These are phyloP conservation scores for Pseudogymnoascus sp. DNA, from an alignment of 2,329 filamentous ascomycete species.

Conservation along the genomic window DNA sequence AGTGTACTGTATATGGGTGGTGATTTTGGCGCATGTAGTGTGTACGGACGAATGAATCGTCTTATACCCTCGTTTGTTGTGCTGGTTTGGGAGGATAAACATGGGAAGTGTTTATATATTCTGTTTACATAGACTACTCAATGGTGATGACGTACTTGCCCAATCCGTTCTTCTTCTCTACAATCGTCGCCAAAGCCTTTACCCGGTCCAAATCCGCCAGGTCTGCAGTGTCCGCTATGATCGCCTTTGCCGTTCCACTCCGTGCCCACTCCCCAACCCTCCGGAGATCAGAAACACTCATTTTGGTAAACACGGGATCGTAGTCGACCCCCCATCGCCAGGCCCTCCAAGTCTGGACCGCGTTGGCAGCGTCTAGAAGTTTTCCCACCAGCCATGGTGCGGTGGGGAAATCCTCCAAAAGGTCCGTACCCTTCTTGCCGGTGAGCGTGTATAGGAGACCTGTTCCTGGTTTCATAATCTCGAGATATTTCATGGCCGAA, in stretches of 20 bases:
- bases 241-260: background rate
- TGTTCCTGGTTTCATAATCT: constrained; percentile 26
- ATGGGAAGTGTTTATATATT: background rate
- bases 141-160: background rate
- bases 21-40: background rate
- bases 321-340: background rate
- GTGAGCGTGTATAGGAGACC: background rate
- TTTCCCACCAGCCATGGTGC: background rate
- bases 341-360: background rate
- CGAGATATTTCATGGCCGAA: constrained; percentile 28
- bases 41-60: background rate
- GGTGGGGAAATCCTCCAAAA: background rate
- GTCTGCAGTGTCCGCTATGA: background rate
- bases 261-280: background rate
- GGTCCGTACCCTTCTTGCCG: background rate
- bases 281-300: background rate
- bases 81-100: background rate
- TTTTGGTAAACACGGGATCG: background rate
- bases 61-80: background rate
- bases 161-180: background rate
- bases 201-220: background rate
- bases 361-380: background rate
- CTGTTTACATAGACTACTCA: background rate
- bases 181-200: background rate
- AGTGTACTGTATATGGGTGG: constrained; percentile 3